These are phyloP conservation scores for Citrus reticulata DNA, from an alignment of 345 rosid genomes.

Conservation along the genomic window DNA sequence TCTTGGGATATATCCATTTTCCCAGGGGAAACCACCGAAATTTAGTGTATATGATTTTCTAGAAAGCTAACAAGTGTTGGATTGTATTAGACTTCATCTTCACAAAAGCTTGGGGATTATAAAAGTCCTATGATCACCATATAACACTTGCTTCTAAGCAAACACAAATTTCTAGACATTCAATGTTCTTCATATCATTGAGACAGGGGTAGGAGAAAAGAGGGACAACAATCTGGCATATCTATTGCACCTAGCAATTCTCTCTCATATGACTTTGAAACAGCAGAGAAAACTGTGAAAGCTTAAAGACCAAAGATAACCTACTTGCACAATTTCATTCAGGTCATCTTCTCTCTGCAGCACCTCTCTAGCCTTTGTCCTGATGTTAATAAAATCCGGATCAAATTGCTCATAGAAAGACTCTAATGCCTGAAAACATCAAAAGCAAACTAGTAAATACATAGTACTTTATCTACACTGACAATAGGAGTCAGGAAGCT, in stretches of 20 bases:
- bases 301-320: constrained; percentile 1
- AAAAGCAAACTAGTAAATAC: not conserved
- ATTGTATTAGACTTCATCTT: not conserved
- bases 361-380: constrained; percentile 99
- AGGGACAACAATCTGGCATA: not conserved
- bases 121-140: not conserved
- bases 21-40: not conserved
- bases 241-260: not conserved
- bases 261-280: constrained; percentile 5
- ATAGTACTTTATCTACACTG: not conserved
- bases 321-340: constrained; percentile 98
- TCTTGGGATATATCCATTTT: no score
- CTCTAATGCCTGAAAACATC: constrained; percentile 77
- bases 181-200: no score
- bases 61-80: not conserved
- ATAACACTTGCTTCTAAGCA: not conserved
- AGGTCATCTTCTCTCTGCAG: constrained; percentile 99
- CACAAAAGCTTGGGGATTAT: not conserved
- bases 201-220: not conserved
- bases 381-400: constrained; percentile 94
- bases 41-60: not conserved
- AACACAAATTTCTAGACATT: not conserved
- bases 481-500: not conserved
- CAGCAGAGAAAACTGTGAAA: not conserved
- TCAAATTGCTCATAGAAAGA: constrained; percentile 95